Base-by-base conservation (phyloP, 139 green algal genomes). In the Micractinium conductrix region DNA sequence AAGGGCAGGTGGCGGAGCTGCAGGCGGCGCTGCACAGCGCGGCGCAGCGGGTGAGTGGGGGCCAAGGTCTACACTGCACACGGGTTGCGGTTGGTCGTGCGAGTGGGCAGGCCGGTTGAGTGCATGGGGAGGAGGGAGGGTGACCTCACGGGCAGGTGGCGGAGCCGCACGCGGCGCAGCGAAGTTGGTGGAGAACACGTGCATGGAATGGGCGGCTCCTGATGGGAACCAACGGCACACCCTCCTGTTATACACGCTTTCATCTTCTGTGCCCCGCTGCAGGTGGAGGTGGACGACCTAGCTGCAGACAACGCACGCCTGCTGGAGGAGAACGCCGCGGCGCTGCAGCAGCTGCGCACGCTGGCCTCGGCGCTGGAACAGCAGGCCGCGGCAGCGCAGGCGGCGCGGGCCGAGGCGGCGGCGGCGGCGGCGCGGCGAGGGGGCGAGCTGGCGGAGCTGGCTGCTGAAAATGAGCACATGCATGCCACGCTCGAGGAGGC, bases 1-100 rank as follows among this genome's bases (percentile, higher is more conserved):
- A 74, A 38, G 68, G 68, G n/a, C 37, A 74, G 37, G 68, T 74
- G 68, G 68, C 68, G 68, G 37, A 74, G 68, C 68, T 74, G 37
- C 68, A 48, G 38, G 68, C 68, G 37, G 68, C 68, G 37, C 68
- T 74, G 68, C 48, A 21, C 35, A 74, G 68, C 37, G 37, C 37
- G 17, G 67, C n/a, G 67, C 35, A 14, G 28, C 67, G 33, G 60
- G 60, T n/a, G 24, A 12, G 60, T n/a, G n/a, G n/a, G n/a, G n/a
- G n/a, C n/a, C n/a, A n/a, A n/a, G n/a, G n/a, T n/a, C n/a, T n/a
- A n/a, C n/a, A n/a, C n/a, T n/a, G n/a, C n/a, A n/a, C n/a, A n/a
- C n/a, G n/a, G n/a, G n/a, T n/a, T n/a, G n/a, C n/a, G n/a, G n/a
- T n/a, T n/a, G n/a, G n/a, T n/a, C n/a, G n/a, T n/a, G n/a, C n/a